Evolutionary conservation across 2,329 filamentous ascomycete genomes (phyloP).

Genomic region (Myotisia sp.): DNA sequence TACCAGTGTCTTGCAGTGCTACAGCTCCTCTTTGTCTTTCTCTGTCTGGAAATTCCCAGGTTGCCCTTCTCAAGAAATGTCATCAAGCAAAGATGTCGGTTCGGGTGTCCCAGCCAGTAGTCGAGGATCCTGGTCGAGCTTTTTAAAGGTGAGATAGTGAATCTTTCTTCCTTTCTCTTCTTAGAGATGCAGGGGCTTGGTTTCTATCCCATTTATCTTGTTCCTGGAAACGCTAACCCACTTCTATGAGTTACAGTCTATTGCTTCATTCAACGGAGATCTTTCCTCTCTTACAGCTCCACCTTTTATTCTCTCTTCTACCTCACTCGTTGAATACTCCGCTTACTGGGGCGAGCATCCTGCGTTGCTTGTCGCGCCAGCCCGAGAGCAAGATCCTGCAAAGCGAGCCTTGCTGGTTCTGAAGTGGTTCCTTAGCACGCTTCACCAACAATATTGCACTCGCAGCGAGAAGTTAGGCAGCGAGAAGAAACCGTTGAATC

Average conservation of each 20-base stretch:
- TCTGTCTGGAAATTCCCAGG: too few relatives aligned
- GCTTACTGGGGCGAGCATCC: slow-evolving; percentile 74
- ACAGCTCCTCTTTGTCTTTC: too few relatives aligned
- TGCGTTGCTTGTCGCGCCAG: slow-evolving; percentile 64
- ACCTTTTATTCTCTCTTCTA: slow-evolving; percentile 67
- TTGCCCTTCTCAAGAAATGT: too few relatives aligned
- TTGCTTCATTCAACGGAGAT: slow-evolving; percentile 70
- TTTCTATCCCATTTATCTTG: neutral
- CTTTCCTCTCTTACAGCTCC: slow-evolving; percentile 67
- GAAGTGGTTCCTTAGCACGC: slow-evolving; percentile 87
- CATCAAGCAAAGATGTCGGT: slow-evolving; percentile 25
- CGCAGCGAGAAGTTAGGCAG: slow-evolving; percentile 69
- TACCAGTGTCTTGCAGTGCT: too few relatives aligned
- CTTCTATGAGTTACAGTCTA: slow-evolving; percentile 35
- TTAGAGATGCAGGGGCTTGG: too few relatives aligned
- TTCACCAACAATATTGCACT: slow-evolving; percentile 70
- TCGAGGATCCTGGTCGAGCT: slow-evolving; percentile 35
- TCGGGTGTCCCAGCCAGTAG: slow-evolving; percentile 28
- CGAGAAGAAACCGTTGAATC: slow-evolving; percentile 96
- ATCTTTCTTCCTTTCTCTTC: neutral
- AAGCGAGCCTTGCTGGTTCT: slow-evolving; percentile 78
- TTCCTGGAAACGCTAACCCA: neutral
- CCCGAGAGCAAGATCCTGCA: slow-evolving; percentile 61
- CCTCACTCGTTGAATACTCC: slow-evolving; percentile 66
- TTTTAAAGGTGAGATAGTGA: slow-evolving; percentile 34